Percentiles rank a stretch among this genome's conserved stretches.
phyloP scores from a whole-genome alignment of 1,284 basidiomycete species.

The Cutaneotrichosporon arboriforme region DNA sequence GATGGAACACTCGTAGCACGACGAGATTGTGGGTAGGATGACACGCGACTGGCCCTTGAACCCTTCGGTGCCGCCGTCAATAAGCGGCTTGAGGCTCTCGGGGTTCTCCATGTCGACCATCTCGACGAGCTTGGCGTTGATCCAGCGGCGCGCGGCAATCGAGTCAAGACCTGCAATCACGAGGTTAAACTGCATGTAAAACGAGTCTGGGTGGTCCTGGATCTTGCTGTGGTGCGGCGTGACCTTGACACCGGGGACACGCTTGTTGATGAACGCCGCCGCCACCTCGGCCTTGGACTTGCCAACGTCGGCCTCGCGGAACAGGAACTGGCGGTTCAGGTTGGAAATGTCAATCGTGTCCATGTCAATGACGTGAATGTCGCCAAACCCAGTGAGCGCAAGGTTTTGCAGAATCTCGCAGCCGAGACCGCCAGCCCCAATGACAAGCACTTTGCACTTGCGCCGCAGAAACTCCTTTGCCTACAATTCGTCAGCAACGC shows the following conservation, averaged over 20 bases:
- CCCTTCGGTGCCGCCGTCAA: slow-evolving; percentile 98
- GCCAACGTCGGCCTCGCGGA: slow-evolving; percentile 79
- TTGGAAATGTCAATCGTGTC: slow-evolving; percentile 99
- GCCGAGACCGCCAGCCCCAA: slow-evolving; percentile 90
- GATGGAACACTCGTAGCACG: slow-evolving; percentile 92
- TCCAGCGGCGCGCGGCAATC: slow-evolving; percentile 94
- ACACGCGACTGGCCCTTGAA: slow-evolving; percentile 99
- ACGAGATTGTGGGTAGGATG: slow-evolving; percentile 89
- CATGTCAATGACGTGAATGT: slow-evolving; percentile 99
- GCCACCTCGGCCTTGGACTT: slow-evolving; percentile 89
- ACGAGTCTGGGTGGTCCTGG: slow-evolving; percentile 93
- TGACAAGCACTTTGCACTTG: slow-evolving; percentile 88
- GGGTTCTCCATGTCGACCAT: slow-evolving; percentile 86
- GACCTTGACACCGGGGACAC: slow-evolving; percentile 87
- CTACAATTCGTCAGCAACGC: slow-evolving; percentile 46
- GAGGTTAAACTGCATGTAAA: slow-evolving; percentile 94
- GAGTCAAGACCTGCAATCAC: slow-evolving; percentile 98
- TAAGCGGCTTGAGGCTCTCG: slow-evolving; percentile 93
- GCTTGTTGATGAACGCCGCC: slow-evolving; percentile 90
- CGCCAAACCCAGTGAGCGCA: slow-evolving; percentile 85
- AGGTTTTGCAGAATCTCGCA: slow-evolving; percentile 94
- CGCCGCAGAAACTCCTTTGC: slow-evolving; percentile 81
- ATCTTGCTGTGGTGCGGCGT: slow-evolving; percentile 98
- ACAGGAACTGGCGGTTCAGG: slow-evolving; percentile 95
- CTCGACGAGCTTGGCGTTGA: slow-evolving; percentile 93